These are phyloP conservation scores for Entophlyctis luteolus DNA, from an alignment of 192 early-diverging fungal genomes.

Conservation along the genomic window DNA sequence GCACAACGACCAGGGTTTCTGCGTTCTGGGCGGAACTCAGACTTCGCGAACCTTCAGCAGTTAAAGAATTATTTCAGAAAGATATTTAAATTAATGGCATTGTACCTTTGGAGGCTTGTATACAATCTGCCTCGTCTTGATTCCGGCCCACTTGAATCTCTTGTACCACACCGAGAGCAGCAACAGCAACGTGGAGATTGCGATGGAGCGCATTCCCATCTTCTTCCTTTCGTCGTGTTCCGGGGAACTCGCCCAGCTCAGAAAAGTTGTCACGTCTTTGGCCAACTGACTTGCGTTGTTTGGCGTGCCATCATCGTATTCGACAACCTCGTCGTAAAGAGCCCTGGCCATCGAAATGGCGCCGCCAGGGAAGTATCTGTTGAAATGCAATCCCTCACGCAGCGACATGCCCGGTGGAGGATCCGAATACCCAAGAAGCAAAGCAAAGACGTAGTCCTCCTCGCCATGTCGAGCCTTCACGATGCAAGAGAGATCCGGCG, in stretches of 20 bases:
- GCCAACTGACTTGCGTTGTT: slow-evolving; percentile 93
- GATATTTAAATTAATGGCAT: no score
- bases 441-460: slow-evolving; percentile 91
- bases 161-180: slow-evolving; percentile 84
- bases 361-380: slow-evolving; percentile 98
- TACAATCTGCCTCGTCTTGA: slow-evolving; percentile 92
- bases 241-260: slow-evolving; percentile 92
- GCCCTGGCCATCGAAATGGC: slow-evolving; percentile 94
- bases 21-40: no score
- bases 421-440: slow-evolving; percentile 91
- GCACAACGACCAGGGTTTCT: no score
- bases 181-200: slow-evolving; percentile 66
- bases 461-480: slow-evolving; percentile 92
- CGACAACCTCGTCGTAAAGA: slow-evolving; percentile 89
- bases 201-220: slow-evolving; percentile 86
- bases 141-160: slow-evolving; percentile 83
- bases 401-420: slow-evolving; percentile 89
- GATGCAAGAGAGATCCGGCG: slow-evolving; percentile 94
- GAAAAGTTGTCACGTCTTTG: slow-evolving; percentile 92
- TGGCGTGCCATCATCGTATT: slow-evolving; percentile 95
- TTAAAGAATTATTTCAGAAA: no score
- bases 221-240: slow-evolving; percentile 96
- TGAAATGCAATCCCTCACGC: slow-evolving; percentile 96
- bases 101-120: slow-evolving; percentile 50
- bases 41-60: no score